Conservation (phyloP, 1,284 basidiomycete species). For the Tilletiopsis washingtonensis region DNA sequence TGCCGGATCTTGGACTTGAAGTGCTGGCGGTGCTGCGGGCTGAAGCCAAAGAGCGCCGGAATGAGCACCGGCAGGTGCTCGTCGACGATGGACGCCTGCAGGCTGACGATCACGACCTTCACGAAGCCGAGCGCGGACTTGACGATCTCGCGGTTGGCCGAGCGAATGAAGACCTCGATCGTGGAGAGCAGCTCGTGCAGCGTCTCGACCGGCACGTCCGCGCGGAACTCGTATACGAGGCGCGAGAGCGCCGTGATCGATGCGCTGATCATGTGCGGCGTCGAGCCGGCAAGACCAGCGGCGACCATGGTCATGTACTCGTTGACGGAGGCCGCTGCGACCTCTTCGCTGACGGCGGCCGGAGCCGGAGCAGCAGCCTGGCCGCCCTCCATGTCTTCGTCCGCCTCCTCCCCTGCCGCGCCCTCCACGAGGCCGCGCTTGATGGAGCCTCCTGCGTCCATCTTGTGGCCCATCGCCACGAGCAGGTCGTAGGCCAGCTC, state of each 20-base stretch:
- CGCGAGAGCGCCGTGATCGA: slow-evolving; percentile 89
- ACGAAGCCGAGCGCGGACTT: slow-evolving; percentile 91
- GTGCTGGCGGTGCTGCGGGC: slow-evolving; percentile 96
- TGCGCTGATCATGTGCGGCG: slow-evolving; percentile 97
- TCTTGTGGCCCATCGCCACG: slow-evolving; percentile 85
- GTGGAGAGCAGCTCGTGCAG: slow-evolving; percentile 80
- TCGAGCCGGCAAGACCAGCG: slow-evolving; percentile 84
- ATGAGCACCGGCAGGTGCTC: slow-evolving; percentile 71
- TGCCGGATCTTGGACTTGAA: slow-evolving; percentile 96
- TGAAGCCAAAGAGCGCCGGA: slow-evolving; percentile 79
- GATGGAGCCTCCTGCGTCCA: slow-evolving; percentile 77
- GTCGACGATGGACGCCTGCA: slow-evolving; percentile 63
- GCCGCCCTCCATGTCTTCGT: slow-evolving; percentile 63
- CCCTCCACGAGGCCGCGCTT: slow-evolving; percentile 68
- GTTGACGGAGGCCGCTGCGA: slow-evolving; percentile 70
- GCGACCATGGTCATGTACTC: slow-evolving; percentile 97
- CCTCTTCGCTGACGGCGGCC: slow-evolving; percentile 17
- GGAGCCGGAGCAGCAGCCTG: slow-evolving; percentile 11
- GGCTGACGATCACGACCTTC: slow-evolving; percentile 83
- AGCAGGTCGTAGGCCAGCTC: slow-evolving; percentile 83
- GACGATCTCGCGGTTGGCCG: slow-evolving; percentile 93
- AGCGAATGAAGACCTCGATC: slow-evolving; percentile 78
- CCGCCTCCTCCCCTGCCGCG: slow-evolving; percentile 53
- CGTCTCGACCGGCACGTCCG: slow-evolving; percentile 62
- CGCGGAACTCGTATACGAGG: slow-evolving; percentile 89